Conservation (phyloP, 495 filamentous ascomycete species). For the Bathelium albidoporum region DNA sequence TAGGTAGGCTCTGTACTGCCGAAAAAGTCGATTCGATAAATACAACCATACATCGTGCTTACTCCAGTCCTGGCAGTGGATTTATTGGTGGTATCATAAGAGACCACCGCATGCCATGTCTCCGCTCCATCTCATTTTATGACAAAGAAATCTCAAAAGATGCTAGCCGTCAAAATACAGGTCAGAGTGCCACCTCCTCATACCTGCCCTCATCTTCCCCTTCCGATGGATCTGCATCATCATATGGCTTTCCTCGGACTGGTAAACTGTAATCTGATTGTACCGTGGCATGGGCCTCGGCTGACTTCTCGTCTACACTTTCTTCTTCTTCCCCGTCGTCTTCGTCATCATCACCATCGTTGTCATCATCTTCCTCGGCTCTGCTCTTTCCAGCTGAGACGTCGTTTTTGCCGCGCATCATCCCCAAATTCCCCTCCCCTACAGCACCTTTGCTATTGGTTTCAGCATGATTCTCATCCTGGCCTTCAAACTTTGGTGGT, state of each 20-base stretch:
- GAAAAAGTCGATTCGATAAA: too few species aligned
- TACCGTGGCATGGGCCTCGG: constrained; percentile 13
- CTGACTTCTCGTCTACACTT: not conserved
- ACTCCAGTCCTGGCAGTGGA: too few species aligned
- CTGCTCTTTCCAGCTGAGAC: not conserved
- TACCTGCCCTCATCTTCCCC: constrained; percentile 13
- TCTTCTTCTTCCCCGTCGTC: constrained; percentile 16
- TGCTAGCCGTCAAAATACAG: not conserved
- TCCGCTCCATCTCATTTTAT: too few species aligned
- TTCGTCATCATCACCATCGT: constrained; percentile 29
- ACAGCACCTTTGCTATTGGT: not conserved
- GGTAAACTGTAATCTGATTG: constrained; percentile 4
- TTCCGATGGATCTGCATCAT: not conserved
- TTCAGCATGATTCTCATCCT: constrained; percentile 17
- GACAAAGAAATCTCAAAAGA: not conserved
- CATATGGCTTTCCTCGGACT: not conserved
- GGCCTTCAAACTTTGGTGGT: constrained; percentile 10
- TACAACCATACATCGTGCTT: too few species aligned
- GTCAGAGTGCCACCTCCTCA: constrained; percentile 16
- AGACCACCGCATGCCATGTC: too few species aligned
- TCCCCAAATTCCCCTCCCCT: constrained; percentile 16
- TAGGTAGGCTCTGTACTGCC: too few species aligned
- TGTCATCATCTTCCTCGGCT: constrained; percentile 7
- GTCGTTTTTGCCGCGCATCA: not conserved
- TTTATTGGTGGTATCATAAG: too few species aligned